Evolutionary conservation across 1,139 yeast species (phyloP).

Genomic region (Suhomyces ambrosiae): DNA sequence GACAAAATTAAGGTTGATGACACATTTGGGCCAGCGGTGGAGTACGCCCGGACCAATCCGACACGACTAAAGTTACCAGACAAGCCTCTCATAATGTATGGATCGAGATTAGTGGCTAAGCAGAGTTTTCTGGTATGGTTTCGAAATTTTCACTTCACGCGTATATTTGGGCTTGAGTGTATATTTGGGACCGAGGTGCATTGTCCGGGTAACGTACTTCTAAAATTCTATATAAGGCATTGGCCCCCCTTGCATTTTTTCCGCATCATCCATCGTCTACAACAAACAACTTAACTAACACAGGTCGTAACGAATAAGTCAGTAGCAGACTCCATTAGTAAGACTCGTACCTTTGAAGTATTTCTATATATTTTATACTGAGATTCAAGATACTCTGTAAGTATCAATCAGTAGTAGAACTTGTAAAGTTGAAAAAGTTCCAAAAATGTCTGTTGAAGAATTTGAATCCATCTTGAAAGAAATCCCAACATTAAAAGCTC

Average conservation of each 20-base stretch:
- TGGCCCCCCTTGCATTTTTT: constrained; percentile 1
- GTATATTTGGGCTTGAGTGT: constrained; percentile 9
- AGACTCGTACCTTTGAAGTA: constrained; percentile 6
- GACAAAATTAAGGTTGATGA: constrained; percentile 61
- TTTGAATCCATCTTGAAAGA: constrained; percentile 75
- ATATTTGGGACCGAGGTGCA: neutral
- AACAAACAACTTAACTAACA: constrained; percentile 1
- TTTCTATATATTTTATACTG: constrained; percentile 11
- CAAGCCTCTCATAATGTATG: constrained; percentile 14
- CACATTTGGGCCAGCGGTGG: constrained; percentile 13
- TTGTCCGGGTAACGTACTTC: constrained; percentile 9
- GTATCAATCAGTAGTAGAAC: constrained; percentile 9
- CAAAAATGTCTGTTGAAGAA: constrained; percentile 50
- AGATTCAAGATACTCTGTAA: constrained; percentile 8
- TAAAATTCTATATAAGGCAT: constrained; percentile 1
- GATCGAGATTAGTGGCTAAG: constrained; percentile 1
- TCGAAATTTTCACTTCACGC: constrained; percentile 15
- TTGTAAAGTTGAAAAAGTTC: constrained; percentile 2
- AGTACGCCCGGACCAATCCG: constrained; percentile 14
- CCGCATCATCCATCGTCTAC: neutral
- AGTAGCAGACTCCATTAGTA: constrained; percentile 8
- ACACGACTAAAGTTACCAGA: constrained; percentile 10
- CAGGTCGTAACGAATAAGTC: neutral
- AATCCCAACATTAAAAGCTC: constrained; percentile 74
- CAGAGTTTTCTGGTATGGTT: constrained; percentile 9